A percentile compares a stretch with the other conserved stretches of the same genome.
Conservation (phyloP, 23 red algal species). For the Gracilaria vermiculophylla region DNA sequence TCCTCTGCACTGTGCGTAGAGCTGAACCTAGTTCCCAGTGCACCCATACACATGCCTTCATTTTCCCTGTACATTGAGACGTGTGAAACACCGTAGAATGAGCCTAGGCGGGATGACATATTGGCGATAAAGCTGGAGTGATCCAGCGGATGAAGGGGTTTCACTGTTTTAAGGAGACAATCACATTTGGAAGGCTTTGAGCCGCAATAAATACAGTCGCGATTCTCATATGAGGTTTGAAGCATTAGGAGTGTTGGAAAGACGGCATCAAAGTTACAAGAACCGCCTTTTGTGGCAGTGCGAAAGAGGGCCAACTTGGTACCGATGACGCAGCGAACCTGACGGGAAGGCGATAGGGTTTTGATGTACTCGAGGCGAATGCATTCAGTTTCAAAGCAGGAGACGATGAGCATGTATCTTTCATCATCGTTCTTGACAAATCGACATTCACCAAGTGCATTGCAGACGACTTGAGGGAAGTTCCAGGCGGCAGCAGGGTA, state of each 20-base stretch:
- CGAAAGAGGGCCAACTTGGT: background rate
- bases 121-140: background rate
- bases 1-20: background rate
- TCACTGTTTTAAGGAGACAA: background rate
- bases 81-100: background rate
- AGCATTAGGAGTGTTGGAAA: conserved; percentile 9
- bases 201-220: background rate
- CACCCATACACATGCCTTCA: conserved; percentile 5
- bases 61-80: conserved; percentile 15
- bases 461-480: background rate
- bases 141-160: background rate
- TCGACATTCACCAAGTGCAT: conserved; percentile 1
- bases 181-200: conserved; percentile 10
- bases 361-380: conserved; percentile 1
- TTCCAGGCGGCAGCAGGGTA: background rate
- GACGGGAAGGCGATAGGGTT: background rate
- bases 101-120: background rate
- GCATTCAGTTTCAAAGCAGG: background rate
- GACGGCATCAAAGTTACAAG: background rate
- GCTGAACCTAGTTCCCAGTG: background rate
- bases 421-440: conserved; percentile 14
- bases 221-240: conserved; percentile 1
- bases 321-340: conserved; percentile 1
- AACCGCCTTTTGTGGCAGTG: conserved; percentile 15
- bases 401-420: background rate